phyloP scores from a whole-genome alignment of 2,329 filamentous ascomycete species.

The Boeremia lycopersici region DNA sequence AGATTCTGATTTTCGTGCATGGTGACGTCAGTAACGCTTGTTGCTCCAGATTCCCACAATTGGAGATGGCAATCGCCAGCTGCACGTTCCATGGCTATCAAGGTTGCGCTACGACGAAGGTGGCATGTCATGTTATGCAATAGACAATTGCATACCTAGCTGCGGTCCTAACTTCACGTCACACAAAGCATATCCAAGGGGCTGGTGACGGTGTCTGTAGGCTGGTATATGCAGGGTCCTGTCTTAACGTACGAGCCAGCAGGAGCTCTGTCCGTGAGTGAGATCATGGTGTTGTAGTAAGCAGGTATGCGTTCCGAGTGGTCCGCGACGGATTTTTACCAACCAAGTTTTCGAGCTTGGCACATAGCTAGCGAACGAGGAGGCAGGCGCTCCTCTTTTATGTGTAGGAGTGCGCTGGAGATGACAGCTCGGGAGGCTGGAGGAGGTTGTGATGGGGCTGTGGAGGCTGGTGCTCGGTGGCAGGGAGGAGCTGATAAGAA shows the following conservation, averaged over 20 bases:
- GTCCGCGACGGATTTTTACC: background rate
- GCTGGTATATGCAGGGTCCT: conserved; percentile 6
- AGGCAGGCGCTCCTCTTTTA: background rate
- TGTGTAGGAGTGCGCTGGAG: conserved; percentile 2
- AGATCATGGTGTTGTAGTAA: conserved; percentile 13
- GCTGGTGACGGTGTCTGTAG: conserved; percentile 6
- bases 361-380: conserved; percentile 4
- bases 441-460: background rate
- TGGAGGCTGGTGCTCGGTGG: background rate
- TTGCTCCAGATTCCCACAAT: background rate
- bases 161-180: conserved; percentile 10
- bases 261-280: conserved; percentile 1
- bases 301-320: conserved; percentile 3
- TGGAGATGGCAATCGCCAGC: background rate
- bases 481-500: conserved; percentile 9
- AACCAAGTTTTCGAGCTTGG: conserved; percentile 7
- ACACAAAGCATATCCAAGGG: background rate
- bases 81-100: background rate
- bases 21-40: conserved; percentile 7
- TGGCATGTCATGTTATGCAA: conserved; percentile 1
- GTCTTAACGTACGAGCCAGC: background rate
- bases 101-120: background rate
- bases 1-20: background rate
- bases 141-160: conserved; percentile 5
- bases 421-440: conserved; percentile 6